These are phyloP conservation scores for Lachancea mirantina DNA, from an alignment of 805 yeast species.

Conservation along the genomic window DNA sequence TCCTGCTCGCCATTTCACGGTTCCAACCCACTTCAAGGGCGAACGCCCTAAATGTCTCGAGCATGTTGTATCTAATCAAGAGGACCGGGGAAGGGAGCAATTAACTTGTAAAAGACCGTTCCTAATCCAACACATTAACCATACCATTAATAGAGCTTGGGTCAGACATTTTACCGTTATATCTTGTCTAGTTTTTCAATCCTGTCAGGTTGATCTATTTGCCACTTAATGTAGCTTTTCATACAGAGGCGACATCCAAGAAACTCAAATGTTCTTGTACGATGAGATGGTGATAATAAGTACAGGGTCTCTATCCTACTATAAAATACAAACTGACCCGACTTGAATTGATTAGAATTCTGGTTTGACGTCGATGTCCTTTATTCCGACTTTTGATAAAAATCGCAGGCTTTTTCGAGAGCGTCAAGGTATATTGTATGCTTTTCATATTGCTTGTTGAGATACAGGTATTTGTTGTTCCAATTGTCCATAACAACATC, in stretches of 20 bases:
- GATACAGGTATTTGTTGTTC: slow-evolving; percentile 34
- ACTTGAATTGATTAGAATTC: not conserved
- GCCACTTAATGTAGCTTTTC: not conserved
- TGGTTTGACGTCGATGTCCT: too few relatives aligned
- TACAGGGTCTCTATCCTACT: not conserved
- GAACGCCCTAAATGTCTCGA: too few relatives aligned
- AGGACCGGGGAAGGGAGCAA: too few relatives aligned
- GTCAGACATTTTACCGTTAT: slow-evolving; percentile 47
- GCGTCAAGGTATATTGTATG: slow-evolving; percentile 30
- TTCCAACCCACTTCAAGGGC: too few relatives aligned
- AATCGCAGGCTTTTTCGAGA: slow-evolving; percentile 23
- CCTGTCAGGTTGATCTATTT: not conserved
- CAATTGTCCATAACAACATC: slow-evolving; percentile 36
- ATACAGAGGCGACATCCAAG: slow-evolving; percentile 1
- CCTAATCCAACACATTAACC: slow-evolving; percentile 20
- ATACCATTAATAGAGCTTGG: slow-evolving; percentile 70
- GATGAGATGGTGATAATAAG: not conserved
- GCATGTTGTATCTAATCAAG: too few relatives aligned
- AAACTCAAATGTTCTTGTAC: not conserved
- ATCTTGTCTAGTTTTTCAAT: not conserved
- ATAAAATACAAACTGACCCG: not conserved
- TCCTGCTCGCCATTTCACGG: too few relatives aligned
- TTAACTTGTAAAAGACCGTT: too few relatives aligned
- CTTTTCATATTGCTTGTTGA: slow-evolving; percentile 33
- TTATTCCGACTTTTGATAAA: not conserved